phyloP scores from a whole-genome alignment of 2,329 filamentous ascomycete species.

The Phyllosticta capitalensis region DNA sequence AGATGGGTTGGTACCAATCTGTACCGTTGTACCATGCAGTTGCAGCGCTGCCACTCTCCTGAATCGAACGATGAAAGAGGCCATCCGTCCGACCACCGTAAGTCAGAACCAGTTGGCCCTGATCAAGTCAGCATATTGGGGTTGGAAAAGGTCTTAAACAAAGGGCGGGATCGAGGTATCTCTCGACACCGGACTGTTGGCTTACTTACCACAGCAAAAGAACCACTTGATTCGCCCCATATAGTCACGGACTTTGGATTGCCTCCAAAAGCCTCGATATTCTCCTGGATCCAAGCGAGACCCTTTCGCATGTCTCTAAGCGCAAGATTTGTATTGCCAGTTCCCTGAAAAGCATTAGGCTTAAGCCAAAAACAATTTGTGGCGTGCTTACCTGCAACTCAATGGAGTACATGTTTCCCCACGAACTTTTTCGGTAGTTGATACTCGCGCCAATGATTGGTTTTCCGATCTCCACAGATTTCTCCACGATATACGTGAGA shows the following conservation, averaged over 20 bases:
- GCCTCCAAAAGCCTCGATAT: conserved; percentile 6
- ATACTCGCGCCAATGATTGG: conserved; percentile 29
- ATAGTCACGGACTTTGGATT: conserved; percentile 4
- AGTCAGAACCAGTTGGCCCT: conserved; percentile 26
- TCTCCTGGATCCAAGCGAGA: conserved; percentile 8
- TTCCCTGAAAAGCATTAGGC: background rate
- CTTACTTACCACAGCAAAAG: conserved; percentile 4
- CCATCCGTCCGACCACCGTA: conserved; percentile 26
- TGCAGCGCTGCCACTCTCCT: conserved; percentile 28
- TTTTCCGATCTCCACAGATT: conserved; percentile 22
- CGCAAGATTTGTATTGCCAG: conserved; percentile 6
- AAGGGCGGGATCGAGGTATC: too few relatives aligned
- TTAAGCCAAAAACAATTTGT: background rate
- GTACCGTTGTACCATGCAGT: conserved; percentile 31
- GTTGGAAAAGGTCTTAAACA: too few relatives aligned
- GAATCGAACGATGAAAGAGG: conserved; percentile 29
- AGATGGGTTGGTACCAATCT: conserved; percentile 19
- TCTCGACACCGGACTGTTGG: too few relatives aligned
- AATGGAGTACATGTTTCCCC: conserved; percentile 10
- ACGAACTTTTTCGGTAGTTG: conserved; percentile 32
- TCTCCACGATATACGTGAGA: conserved; percentile 20
- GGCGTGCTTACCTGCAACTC: conserved; percentile 1
- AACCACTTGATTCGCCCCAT: conserved; percentile 9
- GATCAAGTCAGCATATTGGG: background rate
- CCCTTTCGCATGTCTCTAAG: conserved; percentile 6